These are phyloP conservation scores for Phytopythium vexans DNA, from an alignment of 352 stramenopile genomes.

Conservation along the genomic window DNA sequence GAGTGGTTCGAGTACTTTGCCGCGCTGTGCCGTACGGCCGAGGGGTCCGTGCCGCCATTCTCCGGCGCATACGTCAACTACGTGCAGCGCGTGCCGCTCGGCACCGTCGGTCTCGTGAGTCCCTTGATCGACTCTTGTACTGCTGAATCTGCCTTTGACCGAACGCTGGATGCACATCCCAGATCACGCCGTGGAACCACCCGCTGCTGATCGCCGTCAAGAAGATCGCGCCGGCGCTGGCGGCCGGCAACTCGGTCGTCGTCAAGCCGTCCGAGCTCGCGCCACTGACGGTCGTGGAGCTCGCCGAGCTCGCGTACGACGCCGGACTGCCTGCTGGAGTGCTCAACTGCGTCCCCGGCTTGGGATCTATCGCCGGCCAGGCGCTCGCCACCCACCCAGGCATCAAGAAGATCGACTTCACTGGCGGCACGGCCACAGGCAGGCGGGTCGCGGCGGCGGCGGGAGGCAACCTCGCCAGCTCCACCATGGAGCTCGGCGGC, in stretches of 20 bases:
- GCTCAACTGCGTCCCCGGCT: slow-evolving; percentile 44
- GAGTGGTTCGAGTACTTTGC: slow-evolving; percentile 88
- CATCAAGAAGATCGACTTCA: slow-evolving; percentile 67
- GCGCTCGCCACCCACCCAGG: slow-evolving; percentile 25
- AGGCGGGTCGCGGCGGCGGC: slow-evolving; percentile 31
- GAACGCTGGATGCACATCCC: background rate
- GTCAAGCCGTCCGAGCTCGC: slow-evolving; percentile 86
- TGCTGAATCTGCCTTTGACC: background rate
- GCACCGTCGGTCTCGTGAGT: slow-evolving; percentile 49
- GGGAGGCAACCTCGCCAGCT: slow-evolving; percentile 35
- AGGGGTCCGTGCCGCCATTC: slow-evolving; percentile 68
- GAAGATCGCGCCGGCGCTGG: slow-evolving; percentile 63
- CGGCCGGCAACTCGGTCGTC: slow-evolving; percentile 78
- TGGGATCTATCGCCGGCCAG: slow-evolving; percentile 28
- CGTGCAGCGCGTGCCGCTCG: slow-evolving; percentile 49
- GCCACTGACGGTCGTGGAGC: slow-evolving; percentile 48
- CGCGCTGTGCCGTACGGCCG: slow-evolving; percentile 56
- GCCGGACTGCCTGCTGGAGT: slow-evolving; percentile 39
- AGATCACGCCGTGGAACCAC: slow-evolving; percentile 85
- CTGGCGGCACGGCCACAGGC: slow-evolving; percentile 35
- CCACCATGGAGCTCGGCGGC: slow-evolving; percentile 68
- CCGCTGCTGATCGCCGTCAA: slow-evolving; percentile 77
- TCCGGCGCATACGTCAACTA: slow-evolving; percentile 54
- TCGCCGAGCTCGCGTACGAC: slow-evolving; percentile 35
- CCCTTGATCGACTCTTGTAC: background rate